Conservation (phyloP, 257 asterid genomes). For the Anisodus acutangulus region DNA sequence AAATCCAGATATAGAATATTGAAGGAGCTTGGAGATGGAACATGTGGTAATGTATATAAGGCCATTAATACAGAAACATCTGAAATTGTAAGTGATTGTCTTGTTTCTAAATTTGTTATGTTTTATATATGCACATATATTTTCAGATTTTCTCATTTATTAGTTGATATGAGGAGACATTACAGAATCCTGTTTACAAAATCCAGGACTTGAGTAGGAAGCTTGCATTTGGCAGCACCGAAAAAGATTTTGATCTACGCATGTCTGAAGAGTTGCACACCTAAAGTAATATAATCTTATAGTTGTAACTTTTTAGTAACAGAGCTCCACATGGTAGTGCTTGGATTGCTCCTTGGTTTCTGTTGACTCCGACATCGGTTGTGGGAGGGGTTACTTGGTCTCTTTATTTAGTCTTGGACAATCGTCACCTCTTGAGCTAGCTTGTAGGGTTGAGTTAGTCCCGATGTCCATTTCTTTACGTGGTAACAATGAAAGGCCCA, state of each 20-base stretch:
- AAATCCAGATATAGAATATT: constrained; percentile 69
- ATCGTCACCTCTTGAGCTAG: no score
- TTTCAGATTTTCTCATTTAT: not conserved
- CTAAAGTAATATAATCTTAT: not conserved
- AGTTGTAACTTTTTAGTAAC: not conserved
- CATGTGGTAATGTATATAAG: constrained; percentile 88
- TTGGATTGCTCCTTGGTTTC: not conserved
- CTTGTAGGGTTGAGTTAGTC: no score
- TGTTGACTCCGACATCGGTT: no score
- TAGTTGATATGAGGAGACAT: not conserved
- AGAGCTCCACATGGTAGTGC: not conserved
- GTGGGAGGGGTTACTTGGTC: no score
- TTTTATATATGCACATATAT: constrained; percentile 15
- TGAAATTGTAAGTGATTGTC: constrained; percentile 70
- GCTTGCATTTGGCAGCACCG: not conserved
- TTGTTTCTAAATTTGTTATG: not conserved
- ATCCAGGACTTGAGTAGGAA: constrained; percentile 2
- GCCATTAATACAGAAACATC: constrained; percentile 75
- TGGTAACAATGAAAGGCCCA: no score
- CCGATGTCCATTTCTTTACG: no score
- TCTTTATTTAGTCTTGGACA: no score
- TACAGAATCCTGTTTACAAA: not conserved
- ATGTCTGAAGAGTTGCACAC: not conserved
- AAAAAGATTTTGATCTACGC: not conserved
- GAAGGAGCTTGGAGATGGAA: constrained; percentile 92